These are phyloP conservation scores for Diaporthe humulicola DNA, from an alignment of 2,329 filamentous ascomycete species.

Conservation along the genomic window DNA sequence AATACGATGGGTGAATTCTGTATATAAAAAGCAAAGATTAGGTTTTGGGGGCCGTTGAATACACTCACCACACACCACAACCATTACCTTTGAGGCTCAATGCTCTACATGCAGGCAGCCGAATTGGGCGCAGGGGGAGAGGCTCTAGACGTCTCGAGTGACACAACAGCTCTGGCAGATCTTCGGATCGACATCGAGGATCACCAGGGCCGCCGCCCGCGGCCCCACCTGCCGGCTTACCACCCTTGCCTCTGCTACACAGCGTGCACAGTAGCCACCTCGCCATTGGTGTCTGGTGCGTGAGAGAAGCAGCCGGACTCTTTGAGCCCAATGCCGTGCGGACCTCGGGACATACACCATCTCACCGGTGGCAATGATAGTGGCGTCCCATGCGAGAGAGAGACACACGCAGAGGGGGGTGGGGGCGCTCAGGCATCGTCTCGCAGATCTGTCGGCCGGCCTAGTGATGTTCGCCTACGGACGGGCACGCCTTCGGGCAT, in stretches of 20 bases:
- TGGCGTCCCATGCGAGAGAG: conserved; percentile 2
- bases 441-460: neutral
- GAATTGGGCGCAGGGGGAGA: no score
- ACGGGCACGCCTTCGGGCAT: neutral
- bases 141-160: neutral
- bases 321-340: neutral
- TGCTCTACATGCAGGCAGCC: neutral
- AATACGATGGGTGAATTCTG: neutral
- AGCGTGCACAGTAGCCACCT: neutral
- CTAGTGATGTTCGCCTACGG: neutral
- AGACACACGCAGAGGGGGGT: neutral
- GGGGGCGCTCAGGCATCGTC: neutral
- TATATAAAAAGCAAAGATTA: neutral
- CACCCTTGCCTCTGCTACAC: neutral
- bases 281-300: neutral
- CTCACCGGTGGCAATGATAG: neutral
- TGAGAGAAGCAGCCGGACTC: neutral
- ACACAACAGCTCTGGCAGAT: neutral
- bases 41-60: neutral
- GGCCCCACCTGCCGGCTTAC: conserved; percentile 9
- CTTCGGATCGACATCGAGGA: conserved; percentile 17
- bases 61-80: neutral
- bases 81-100: neutral
- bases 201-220: neutral
- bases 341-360: neutral